phyloP scores from a whole-genome alignment of 2,329 filamentous ascomycete genomes.

The Metarhizium brunneum region DNA sequence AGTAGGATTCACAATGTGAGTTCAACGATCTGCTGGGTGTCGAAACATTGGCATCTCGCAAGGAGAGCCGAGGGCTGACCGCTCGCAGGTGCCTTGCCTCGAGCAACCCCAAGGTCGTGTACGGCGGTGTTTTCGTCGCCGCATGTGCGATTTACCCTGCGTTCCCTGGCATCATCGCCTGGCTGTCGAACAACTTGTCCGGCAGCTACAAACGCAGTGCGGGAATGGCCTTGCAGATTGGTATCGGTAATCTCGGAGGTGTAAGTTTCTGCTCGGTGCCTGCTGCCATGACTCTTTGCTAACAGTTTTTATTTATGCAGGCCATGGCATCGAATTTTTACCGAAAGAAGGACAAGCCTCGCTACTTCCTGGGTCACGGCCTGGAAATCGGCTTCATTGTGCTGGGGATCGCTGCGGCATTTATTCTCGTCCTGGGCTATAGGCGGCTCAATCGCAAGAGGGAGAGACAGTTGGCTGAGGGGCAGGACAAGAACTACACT shows the following conservation, averaged over 20 bases:
- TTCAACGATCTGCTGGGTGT: not conserved
- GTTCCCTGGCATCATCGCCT: constrained; percentile 69
- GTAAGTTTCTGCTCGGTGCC: constrained; percentile 18
- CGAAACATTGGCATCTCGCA: too few species aligned
- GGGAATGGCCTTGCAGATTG: constrained; percentile 57
- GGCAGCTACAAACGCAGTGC: constrained; percentile 53
- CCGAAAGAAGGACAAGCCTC: constrained; percentile 37
- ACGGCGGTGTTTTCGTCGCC: constrained; percentile 67
- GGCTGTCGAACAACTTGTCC: constrained; percentile 72
- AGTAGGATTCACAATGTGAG: constrained; percentile 47
- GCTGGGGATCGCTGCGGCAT: constrained; percentile 33
- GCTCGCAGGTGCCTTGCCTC: constrained; percentile 47
- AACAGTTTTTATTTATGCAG: constrained; percentile 11
- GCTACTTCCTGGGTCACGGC: constrained; percentile 40
- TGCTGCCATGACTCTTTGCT: not conserved
- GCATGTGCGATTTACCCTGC: constrained; percentile 73
- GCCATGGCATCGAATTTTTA: constrained; percentile 70
- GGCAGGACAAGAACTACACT: constrained; percentile 27
- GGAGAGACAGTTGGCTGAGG: constrained; percentile 31
- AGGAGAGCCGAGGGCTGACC: not conserved
- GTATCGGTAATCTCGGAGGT: constrained; percentile 48
- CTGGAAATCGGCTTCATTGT: constrained; percentile 41
- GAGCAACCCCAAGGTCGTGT: constrained; percentile 50
- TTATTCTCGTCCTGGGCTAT: constrained; percentile 41
- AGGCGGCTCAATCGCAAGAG: constrained; percentile 48